phyloP scores from a whole-genome alignment of 352 stramenopile species.

The Poterioochromonas sp. region DNA sequence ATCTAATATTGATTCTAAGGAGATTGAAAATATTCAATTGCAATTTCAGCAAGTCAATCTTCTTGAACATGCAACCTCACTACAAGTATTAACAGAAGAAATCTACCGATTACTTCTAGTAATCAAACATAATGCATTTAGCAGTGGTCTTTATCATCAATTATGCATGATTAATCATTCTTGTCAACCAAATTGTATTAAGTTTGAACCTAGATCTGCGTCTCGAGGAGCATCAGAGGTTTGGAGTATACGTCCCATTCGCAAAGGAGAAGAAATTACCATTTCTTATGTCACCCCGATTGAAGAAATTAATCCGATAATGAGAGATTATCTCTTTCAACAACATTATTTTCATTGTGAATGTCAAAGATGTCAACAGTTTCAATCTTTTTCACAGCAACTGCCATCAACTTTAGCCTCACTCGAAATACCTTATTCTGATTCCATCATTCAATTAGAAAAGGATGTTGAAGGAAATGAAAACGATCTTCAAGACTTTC shows the following conservation, averaged over 20 bases:
- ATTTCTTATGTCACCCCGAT: slow-evolving; percentile 8
- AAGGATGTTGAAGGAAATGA: background rate
- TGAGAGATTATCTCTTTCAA: background rate
- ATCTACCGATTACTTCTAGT: slow-evolving; percentile 5
- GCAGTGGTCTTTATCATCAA: slow-evolving; percentile 4
- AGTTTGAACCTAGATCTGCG: background rate
- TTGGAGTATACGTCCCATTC: background rate
- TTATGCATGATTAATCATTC: slow-evolving; percentile 14
- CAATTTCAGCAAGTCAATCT: background rate
- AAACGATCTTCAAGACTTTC: background rate
- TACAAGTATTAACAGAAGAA: background rate
- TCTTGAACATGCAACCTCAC: background rate
- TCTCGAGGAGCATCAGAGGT: background rate
- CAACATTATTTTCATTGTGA: slow-evolving; percentile 18
- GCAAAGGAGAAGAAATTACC: background rate
- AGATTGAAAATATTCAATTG: background rate
- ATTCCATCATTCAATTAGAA: background rate
- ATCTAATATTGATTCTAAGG: background rate
- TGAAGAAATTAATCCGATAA: background rate
- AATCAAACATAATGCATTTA: slow-evolving; percentile 20
- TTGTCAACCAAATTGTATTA: slow-evolving; percentile 27
- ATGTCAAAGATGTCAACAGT: background rate
- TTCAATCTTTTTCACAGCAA: no score
- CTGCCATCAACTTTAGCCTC: background rate
- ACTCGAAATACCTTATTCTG: background rate